A percentile compares a stretch with the other conserved stretches of the same genome.
These are phyloP conservation scores for Suillus variegatus DNA, from an alignment of 768 basidiomycete species.

Conservation along the genomic window DNA sequence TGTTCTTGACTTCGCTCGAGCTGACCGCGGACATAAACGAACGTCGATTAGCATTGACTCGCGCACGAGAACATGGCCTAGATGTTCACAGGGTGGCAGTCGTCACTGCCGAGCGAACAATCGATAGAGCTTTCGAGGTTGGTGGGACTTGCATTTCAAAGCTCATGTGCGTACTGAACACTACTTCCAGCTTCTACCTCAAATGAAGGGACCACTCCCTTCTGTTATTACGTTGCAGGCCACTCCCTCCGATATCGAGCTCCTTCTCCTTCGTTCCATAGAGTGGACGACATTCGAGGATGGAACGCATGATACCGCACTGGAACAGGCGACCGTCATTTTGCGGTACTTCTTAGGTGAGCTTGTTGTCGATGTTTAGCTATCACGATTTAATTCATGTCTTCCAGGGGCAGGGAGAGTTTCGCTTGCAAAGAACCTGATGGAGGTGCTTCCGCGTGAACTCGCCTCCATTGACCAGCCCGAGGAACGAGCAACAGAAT, in stretches of 20 bases:
- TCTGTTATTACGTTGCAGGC: conserved; percentile 59
- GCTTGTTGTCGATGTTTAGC: conserved; percentile 20
- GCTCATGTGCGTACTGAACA: not conserved
- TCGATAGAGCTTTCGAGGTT: conserved; percentile 70
- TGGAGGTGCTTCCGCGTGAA: conserved; percentile 63
- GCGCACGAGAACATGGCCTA: conserved; percentile 82
- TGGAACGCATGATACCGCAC: conserved; percentile 72
- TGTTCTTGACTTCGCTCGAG: conserved; percentile 81
- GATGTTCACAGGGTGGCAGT: conserved; percentile 80
- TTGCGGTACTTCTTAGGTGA: conserved; percentile 87
- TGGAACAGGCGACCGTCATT: conserved; percentile 87
- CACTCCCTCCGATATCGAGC: conserved; percentile 57
- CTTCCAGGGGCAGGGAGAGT: conserved; percentile 70
- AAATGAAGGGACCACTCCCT: conserved; percentile 57
- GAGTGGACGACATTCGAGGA: conserved; percentile 90
- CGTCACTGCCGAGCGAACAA: conserved; percentile 76
- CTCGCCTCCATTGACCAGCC: conserved; percentile 63
- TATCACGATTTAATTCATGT: not conserved
- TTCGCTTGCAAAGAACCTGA: conserved; percentile 59
- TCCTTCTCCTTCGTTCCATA: conserved; percentile 77
- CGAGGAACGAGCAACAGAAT: conserved; percentile 73
- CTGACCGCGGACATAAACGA: conserved; percentile 63
- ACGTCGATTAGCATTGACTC: conserved; percentile 66
- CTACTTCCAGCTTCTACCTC: conserved; percentile 29
- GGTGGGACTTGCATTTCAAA: conserved; percentile 16